phyloP scores from a whole-genome alignment of 306 rosid genomes.

The Vigna trinervia region DNA sequence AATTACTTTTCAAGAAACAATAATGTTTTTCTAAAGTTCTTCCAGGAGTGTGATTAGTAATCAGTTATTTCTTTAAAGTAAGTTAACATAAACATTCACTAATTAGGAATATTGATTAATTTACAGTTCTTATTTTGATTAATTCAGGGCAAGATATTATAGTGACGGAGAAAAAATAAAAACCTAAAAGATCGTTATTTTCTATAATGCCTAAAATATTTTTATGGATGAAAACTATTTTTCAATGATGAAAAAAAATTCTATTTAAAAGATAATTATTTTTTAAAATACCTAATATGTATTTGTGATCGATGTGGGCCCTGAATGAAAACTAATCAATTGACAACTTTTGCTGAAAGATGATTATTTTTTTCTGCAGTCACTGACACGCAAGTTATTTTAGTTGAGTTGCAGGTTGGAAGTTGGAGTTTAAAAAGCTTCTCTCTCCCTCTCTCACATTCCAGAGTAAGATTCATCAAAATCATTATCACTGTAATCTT shows the following conservation, averaged over 20 bases:
- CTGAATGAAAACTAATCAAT: background rate
- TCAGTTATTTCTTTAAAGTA: background rate
- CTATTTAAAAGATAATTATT: too few relatives aligned
- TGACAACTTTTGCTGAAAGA: background rate
- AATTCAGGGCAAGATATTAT: too few relatives aligned
- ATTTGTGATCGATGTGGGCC: background rate
- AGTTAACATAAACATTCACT: background rate
- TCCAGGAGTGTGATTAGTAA: background rate
- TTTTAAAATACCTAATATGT: too few relatives aligned
- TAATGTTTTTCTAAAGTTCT: background rate
- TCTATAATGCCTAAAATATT: too few relatives aligned
- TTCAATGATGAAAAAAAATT: too few relatives aligned
- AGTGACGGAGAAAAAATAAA: too few relatives aligned
- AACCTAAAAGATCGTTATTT: too few relatives aligned
- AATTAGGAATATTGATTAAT: background rate
- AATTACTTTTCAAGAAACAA: background rate
- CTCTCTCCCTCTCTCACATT: constrained; percentile 37
- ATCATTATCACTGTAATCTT: background rate
- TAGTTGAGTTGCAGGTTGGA: constrained; percentile 75
- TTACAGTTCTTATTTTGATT: background rate
- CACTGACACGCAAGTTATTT: constrained; percentile 47
- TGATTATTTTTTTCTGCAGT: background rate
- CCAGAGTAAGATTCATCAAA: constrained; percentile 30
- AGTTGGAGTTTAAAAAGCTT: constrained; percentile 61
- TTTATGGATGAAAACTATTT: too few relatives aligned